Conservation (phyloP, 768 basidiomycete species). For the Lactifluus subvellereus region DNA sequence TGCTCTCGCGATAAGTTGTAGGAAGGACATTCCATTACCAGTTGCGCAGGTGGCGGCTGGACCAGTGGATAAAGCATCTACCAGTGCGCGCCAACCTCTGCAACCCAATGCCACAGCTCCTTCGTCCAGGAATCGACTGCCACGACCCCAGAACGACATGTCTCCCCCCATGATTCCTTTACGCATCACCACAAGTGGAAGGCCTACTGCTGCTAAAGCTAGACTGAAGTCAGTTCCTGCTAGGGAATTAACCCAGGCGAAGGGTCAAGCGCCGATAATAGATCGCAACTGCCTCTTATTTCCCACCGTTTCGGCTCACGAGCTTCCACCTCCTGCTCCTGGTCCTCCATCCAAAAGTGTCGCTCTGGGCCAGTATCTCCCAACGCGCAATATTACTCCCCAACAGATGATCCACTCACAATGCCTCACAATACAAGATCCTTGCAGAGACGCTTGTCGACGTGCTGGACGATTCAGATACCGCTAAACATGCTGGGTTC, state of each 20-base stretch:
- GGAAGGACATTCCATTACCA: no score
- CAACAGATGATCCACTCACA: neutral
- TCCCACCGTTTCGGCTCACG: neutral
- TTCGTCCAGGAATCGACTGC: neutral
- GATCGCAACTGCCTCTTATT: constrained; percentile 9
- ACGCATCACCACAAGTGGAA: neutral
- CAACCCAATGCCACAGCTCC: neutral
- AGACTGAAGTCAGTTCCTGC: neutral
- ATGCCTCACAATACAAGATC: constrained; percentile 57
- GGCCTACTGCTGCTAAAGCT: neutral
- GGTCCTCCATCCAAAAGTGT: constrained; percentile 3
- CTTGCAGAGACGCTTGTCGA: constrained; percentile 86
- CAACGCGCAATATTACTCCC: neutral
- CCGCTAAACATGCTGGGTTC: constrained; percentile 91
- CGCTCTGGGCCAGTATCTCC: neutral
- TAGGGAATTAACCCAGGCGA: neutral
- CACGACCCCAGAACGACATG: neutral
- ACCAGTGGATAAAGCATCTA: no score
- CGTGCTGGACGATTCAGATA: constrained; percentile 89
- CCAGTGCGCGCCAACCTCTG: no score
- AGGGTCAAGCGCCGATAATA: neutral
- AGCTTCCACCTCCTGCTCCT: constrained; percentile 1
- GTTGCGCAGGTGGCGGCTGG: no score
- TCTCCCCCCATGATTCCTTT: neutral
- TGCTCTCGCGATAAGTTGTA: no score